Percentiles rank a stretch among this genome's conserved stretches.
Conservation (phyloP, 345 rosid species). For the Laguncularia racemosa region DNA sequence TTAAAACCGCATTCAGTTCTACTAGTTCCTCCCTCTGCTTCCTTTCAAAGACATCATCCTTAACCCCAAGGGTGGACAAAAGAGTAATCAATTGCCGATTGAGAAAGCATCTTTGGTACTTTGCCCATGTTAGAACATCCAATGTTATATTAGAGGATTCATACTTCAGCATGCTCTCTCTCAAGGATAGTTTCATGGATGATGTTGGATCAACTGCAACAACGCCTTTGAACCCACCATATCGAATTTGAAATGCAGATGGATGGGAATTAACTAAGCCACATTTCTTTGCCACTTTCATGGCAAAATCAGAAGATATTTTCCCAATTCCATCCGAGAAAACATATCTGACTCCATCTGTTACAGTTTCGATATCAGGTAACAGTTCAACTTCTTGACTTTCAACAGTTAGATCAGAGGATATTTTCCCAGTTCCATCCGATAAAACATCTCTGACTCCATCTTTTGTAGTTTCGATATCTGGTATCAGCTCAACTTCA, state of each 20-base stretch:
- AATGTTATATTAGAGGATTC: conserved; percentile 24
- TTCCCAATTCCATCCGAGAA: conserved; percentile 59
- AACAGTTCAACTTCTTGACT: too few relatives aligned
- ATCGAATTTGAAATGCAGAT: conserved; percentile 39
- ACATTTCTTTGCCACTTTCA: conserved; percentile 31
- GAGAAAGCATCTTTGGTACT: conserved; percentile 40
- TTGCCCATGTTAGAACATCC: conserved; percentile 45
- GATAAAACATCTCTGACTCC: conserved; percentile 20
- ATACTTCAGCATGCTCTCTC: conserved; percentile 30
- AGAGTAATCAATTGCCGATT: conserved; percentile 57
- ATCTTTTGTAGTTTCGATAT: conserved; percentile 19
- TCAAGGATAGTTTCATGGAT: too few relatives aligned
- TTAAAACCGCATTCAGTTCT: conserved; percentile 15
- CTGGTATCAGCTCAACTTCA: conserved; percentile 41
- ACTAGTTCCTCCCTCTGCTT: conserved; percentile 11
- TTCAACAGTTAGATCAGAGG: too few relatives aligned
- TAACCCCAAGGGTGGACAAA: conserved; percentile 46
- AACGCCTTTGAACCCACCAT: too few relatives aligned
- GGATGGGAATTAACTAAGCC: conserved; percentile 19
- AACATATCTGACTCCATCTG: too few relatives aligned
- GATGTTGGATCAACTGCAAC: too few relatives aligned
- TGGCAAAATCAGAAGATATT: conserved; percentile 46
- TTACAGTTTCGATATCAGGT: too few relatives aligned
- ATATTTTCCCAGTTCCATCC: too few relatives aligned
- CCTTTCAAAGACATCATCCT: conserved; percentile 13